phyloP scores from a whole-genome alignment of 148 eudicot genomes.

The Agrostemma githago region DNA sequence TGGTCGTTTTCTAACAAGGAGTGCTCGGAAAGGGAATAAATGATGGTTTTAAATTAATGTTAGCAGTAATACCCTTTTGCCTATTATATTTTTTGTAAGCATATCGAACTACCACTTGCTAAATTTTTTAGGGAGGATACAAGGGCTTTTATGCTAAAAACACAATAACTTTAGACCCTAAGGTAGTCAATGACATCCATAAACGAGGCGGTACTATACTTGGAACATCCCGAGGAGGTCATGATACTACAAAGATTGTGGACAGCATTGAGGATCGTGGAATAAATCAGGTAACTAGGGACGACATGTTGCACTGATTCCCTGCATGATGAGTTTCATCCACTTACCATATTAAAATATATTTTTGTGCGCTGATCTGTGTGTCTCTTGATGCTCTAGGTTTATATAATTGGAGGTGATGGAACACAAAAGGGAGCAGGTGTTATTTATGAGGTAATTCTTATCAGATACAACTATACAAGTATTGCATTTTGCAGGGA shows the following conservation, averaged over 20 bases:
- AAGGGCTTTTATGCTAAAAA: slow-evolving; percentile 83
- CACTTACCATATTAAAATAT: neutral
- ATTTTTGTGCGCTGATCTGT: slow-evolving; percentile 10
- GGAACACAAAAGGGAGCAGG: slow-evolving; percentile 92
- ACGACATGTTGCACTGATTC: neutral
- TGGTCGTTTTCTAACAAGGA: neutral
- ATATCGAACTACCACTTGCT: slow-evolving; percentile 2
- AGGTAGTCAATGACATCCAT: slow-evolving; percentile 78
- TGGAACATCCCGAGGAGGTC: slow-evolving; percentile 95
- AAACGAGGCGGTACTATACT: slow-evolving; percentile 89
- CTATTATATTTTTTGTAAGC: neutral
- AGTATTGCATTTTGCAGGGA: neutral
- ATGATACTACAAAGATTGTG: slow-evolving; percentile 82
- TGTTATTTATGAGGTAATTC: slow-evolving; percentile 63
- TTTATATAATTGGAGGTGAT: slow-evolving; percentile 90
- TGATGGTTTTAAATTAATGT: neutral
- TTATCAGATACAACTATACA: slow-evolving; percentile 8
- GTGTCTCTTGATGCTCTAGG: slow-evolving; percentile 38
- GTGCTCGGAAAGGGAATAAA: neutral
- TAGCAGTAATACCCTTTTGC: neutral
- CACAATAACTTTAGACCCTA: slow-evolving; percentile 61
- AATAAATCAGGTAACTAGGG: slow-evolving; percentile 60
- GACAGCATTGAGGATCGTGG: slow-evolving; percentile 96
- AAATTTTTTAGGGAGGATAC: slow-evolving; percentile 67
- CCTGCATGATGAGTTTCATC: neutral